Base-by-base conservation (phyloP, 2,329 filamentous ascomycete species). In the Cryphonectria naterciae region DNA sequence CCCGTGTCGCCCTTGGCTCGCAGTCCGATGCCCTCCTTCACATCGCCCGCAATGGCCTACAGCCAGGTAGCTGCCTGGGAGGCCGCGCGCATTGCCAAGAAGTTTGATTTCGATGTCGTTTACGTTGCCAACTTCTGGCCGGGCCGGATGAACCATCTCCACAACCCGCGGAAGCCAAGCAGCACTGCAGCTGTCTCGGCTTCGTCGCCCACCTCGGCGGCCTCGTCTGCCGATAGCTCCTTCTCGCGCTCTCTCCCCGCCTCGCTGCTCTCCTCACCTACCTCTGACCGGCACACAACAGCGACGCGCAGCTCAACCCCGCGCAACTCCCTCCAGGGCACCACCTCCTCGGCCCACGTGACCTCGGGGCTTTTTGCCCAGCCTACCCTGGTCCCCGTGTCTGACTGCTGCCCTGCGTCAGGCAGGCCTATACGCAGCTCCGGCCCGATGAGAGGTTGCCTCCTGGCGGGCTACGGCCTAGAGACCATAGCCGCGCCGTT, bases 71-170 rank as follows among this genome's bases (percentile, higher is more conserved):
- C 86, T 2, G 87, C 87, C 10, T 84, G 87, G 63, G 83, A 87
- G 76, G 85, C 86, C 10, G 86, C 86, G 1, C 81, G 85, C 43
- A 87, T 90, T 54, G 87, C 88, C 6, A 82, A 81, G 4, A 83
- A 84, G 68, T 88, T 88, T 77, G 82, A 86, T 68, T 88, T 90
- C 67, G 86, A 88, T 73, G 80, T 89, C 35, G 82, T 89, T 17
- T 90, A 89, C 73, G 83, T 89, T 41, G 84, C 89, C 73, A 88
- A 86, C 73, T 79, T 89, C 19, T 89, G 87, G 87, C 87, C 87
- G 4, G 81, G 77, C 52, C 73, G 76, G 52, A 76, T 77, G 73
- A 73, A 74, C 66, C 71, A 68, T 68, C 43, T 69, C 73, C 43
- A 75, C 75, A 8, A 68, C 69, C 71, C 68, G 10, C 60, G 60